Evolutionary conservation across 257 asterid species (phyloP).

Genomic region (Gynochthodes officinalis): DNA sequence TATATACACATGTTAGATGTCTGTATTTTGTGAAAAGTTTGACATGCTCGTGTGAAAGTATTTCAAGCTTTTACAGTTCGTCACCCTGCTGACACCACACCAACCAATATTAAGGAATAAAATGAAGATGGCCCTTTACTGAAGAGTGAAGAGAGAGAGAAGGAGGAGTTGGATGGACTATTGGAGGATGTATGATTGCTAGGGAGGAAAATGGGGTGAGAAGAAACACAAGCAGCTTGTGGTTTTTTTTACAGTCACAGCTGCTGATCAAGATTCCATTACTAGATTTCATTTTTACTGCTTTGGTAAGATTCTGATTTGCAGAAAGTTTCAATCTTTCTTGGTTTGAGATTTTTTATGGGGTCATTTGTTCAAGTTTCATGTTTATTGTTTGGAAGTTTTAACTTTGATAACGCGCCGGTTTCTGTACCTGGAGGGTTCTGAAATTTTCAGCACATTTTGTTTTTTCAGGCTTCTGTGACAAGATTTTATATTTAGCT

Average conservation of each 20-base stretch:
- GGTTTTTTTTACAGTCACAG: constrained; percentile 45
- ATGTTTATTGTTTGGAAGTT: not conserved
- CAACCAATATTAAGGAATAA: constrained; percentile 19
- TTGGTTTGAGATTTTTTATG: not conserved
- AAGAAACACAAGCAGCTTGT: constrained; percentile 47
- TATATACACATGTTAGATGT: not conserved
- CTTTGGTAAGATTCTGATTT: constrained; percentile 17
- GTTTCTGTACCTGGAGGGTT: not conserved
- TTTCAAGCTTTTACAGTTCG: constrained; percentile 29
- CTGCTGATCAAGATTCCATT: constrained; percentile 54
- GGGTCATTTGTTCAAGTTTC: constrained; percentile 4
- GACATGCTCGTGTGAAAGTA: not conserved
- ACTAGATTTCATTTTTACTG: constrained; percentile 14
- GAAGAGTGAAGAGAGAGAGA: constrained; percentile 21
- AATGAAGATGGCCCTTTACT: constrained; percentile 24
- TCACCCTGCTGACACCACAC: constrained; percentile 35
- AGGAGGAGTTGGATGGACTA: not conserved
- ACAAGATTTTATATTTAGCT: constrained; percentile 2
- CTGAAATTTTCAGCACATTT: not conserved
- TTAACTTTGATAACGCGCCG: not conserved
- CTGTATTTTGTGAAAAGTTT: not conserved
- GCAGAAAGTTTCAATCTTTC: constrained; percentile 16
- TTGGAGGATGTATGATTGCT: constrained; percentile 16
- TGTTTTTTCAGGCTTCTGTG: constrained; percentile 10
- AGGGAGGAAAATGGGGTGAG: constrained; percentile 45